Percentiles rank a stretch among this genome's conserved stretches.
Conservation (phyloP, 1,139 yeast genomes). For the Taphrina communis region DNA sequence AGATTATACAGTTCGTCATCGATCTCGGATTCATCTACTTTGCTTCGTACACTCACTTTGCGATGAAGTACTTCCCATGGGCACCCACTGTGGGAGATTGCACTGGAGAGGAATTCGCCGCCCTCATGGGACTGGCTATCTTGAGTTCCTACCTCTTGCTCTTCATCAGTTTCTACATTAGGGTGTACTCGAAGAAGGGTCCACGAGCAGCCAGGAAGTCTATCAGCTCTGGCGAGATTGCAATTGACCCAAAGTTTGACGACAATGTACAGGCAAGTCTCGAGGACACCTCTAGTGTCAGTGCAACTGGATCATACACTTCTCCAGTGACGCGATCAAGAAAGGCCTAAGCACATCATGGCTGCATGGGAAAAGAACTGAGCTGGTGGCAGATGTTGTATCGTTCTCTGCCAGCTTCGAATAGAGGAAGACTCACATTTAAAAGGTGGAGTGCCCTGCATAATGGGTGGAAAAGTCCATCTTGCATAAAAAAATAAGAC, state of each 20-base stretch:
- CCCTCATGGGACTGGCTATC: constrained; percentile 85
- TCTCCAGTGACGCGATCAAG: constrained; percentile 41
- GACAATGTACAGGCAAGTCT: constrained; percentile 32
- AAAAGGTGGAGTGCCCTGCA: no score
- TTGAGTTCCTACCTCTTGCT: constrained; percentile 86
- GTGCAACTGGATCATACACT: constrained; percentile 22
- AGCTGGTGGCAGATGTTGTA: no score
- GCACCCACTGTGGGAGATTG: constrained; percentile 87
- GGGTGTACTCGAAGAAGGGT: constrained; percentile 66
- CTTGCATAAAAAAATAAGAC: no score
- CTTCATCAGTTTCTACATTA: constrained; percentile 91
- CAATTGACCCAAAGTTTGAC: constrained; percentile 39
- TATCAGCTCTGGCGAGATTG: constrained; percentile 29
- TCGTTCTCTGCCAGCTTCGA: no score
- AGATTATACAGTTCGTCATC: constrained; percentile 88
- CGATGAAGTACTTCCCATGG: constrained; percentile 55
- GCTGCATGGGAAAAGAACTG: no score
- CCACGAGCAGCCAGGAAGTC: constrained; percentile 43
- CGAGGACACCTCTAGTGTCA: constrained; percentile 32
- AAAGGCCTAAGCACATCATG: constrained; percentile 22
- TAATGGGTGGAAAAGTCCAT: no score
- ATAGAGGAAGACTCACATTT: no score
- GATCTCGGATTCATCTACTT: constrained; percentile 90
- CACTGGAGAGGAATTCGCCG: constrained; percentile 91
- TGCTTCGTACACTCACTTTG: constrained; percentile 68